Evolutionary conservation across 2,329 filamentous ascomycete species (phyloP).

Genomic region (Huntiella omanensis): DNA sequence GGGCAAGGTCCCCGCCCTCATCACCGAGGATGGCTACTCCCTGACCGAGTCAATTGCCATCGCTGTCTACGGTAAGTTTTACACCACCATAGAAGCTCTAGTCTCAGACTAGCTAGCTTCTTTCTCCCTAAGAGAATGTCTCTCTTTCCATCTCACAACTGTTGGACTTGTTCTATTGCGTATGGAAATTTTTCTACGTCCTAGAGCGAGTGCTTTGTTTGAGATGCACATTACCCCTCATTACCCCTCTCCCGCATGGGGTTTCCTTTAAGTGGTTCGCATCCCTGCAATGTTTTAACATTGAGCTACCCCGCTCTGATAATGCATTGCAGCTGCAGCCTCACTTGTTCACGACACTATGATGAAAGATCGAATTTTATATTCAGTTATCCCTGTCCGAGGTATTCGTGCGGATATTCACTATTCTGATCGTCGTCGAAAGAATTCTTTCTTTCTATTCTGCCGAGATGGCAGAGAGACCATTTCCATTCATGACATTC

Average conservation of each 20-base stretch:
- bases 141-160: slow-evolving; percentile 15
- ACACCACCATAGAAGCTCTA: neutral
- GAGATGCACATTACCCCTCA: neutral
- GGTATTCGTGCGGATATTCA: slow-evolving; percentile 12
- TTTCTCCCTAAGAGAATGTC: slow-evolving; percentile 6
- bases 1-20: slow-evolving; percentile 82
- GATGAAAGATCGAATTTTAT: slow-evolving; percentile 11
- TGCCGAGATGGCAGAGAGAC: neutral
- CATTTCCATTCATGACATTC: neutral
- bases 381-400: slow-evolving; percentile 13
- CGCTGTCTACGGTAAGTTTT: slow-evolving; percentile 81
- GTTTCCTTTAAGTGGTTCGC: neutral
- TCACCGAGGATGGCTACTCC: slow-evolving; percentile 77
- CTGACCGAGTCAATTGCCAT: slow-evolving; percentile 87
- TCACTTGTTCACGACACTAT: neutral
- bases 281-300: no score
- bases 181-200: no score
- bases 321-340: no score
- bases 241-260: slow-evolving; percentile 1
- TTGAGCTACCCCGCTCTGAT: no score
- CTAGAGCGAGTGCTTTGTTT: no score
- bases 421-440: slow-evolving; percentile 10
- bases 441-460: neutral
- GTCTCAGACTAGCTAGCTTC: slow-evolving; percentile 8
- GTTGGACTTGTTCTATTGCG: slow-evolving; percentile 12